Conservation (phyloP, 2,329 filamentous ascomycete species). For the Penicillium sp. region DNA sequence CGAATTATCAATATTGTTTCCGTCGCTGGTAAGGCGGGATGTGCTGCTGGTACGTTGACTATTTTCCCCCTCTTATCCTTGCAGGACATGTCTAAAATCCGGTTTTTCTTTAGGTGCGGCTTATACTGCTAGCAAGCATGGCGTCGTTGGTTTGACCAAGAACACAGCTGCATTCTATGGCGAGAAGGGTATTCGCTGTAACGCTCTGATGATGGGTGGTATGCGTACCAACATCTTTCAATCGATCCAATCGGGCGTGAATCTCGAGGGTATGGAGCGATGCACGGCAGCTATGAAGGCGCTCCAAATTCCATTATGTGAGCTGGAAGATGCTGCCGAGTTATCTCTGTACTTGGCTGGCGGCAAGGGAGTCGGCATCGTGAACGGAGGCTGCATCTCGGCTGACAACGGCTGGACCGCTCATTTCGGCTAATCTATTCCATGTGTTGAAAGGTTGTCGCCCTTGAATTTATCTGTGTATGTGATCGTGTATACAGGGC, state of each 20-base stretch:
- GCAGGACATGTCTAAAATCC: not conserved
- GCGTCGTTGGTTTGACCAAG: conserved; percentile 54
- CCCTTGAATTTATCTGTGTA: not conserved
- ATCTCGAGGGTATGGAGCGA: conserved; percentile 26
- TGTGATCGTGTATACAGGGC: not conserved
- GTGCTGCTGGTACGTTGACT: conserved; percentile 36
- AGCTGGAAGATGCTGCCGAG: conserved; percentile 29
- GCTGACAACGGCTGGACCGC: conserved; percentile 31
- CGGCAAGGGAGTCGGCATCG: conserved; percentile 25
- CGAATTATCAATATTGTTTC: conserved; percentile 56
- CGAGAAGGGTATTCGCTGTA: conserved; percentile 53
- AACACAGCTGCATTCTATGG: conserved; percentile 60
- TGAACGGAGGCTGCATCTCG: conserved; percentile 33
- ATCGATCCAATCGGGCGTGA: conserved; percentile 35
- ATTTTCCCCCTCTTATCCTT: not conserved
- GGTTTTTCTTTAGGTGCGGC: conserved; percentile 42
- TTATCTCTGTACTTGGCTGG: conserved; percentile 28
- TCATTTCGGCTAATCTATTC: conserved; percentile 14
- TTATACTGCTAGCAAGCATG: conserved; percentile 57
- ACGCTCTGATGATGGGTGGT: conserved; percentile 54
- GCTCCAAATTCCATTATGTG: conserved; percentile 18
- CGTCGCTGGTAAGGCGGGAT: conserved; percentile 47
- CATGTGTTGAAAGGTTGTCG: not conserved
- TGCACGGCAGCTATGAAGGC: conserved; percentile 13
- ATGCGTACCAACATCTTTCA: conserved; percentile 58